These are phyloP conservation scores for Oenanthe javanica DNA, from an alignment of 140 eudicot species.

Conservation along the genomic window DNA sequence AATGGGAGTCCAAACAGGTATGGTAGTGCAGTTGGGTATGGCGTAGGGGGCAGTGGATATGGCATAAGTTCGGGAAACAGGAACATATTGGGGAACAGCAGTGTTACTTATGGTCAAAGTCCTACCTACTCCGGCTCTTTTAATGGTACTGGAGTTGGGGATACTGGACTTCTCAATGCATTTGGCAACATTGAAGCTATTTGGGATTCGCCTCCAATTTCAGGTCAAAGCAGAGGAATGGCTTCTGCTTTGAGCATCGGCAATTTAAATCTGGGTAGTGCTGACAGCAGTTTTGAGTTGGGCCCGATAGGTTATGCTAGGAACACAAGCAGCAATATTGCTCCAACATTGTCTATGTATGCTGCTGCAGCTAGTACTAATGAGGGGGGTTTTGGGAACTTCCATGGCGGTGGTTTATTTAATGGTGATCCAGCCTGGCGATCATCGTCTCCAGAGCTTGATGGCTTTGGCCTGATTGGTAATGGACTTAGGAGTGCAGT, in stretches of 20 bases:
- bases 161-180: slow-evolving; percentile 22
- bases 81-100: slow-evolving; percentile 59
- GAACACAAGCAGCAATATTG: slow-evolving; percentile 25
- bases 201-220: slow-evolving; percentile 50
- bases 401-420: slow-evolving; percentile 40
- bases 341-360: slow-evolving; percentile 20
- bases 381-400: slow-evolving; percentile 22
- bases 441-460: slow-evolving; percentile 60
- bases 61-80: slow-evolving; percentile 36
- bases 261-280: slow-evolving; percentile 34
- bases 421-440: slow-evolving; percentile 58
- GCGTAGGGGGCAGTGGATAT: slow-evolving; percentile 33
- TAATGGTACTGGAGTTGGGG: slow-evolving; percentile 41
- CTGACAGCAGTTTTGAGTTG: slow-evolving; percentile 30
- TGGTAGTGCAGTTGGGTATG: slow-evolving; percentile 45
- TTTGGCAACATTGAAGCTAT: slow-evolving; percentile 48
- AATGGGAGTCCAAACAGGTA: slow-evolving; percentile 41
- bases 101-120: slow-evolving; percentile 28
- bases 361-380: slow-evolving; percentile 33
- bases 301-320: slow-evolving; percentile 36
- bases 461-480: slow-evolving; percentile 45
- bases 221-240: slow-evolving; percentile 30
- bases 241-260: slow-evolving; percentile 26
- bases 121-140: slow-evolving; percentile 41
- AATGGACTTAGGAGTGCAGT: slow-evolving; percentile 56